Conservation (phyloP, 2,329 filamentous ascomycete genomes). For the Alternaria hordeiaustralica region DNA sequence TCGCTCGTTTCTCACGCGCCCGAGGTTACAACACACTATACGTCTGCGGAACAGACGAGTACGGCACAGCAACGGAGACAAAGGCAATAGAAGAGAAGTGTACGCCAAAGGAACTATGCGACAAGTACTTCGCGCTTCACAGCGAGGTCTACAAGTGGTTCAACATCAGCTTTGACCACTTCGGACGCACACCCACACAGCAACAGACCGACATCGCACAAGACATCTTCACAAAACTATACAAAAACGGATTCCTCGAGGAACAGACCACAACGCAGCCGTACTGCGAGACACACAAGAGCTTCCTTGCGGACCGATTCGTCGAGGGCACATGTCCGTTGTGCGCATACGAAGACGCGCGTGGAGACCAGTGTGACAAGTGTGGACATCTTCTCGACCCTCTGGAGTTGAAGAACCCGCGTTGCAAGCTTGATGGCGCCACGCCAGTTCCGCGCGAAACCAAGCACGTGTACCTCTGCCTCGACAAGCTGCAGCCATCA, state of each 20-base stretch:
- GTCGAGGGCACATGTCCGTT: constrained; percentile 81
- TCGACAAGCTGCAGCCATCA: constrained; percentile 81
- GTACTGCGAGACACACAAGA: constrained; percentile 76
- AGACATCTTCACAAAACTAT: constrained; percentile 85
- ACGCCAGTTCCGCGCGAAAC: constrained; percentile 81
- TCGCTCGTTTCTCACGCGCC: constrained; percentile 74
- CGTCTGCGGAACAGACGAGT: constrained; percentile 90
- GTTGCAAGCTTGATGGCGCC: constrained; percentile 88
- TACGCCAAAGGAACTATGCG: constrained; percentile 82
- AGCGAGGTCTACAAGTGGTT: constrained; percentile 96
- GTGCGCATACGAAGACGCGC: constrained; percentile 63
- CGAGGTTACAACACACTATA: constrained; percentile 81
- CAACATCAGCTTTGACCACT: constrained; percentile 91
- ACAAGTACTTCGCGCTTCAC: constrained; percentile 91
- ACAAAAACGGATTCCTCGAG: constrained; percentile 86
- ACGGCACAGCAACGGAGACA: constrained; percentile 94
- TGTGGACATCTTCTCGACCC: constrained; percentile 57
- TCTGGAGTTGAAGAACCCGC: constrained; percentile 62
- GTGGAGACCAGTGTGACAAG: constrained; percentile 63
- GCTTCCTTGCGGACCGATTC: constrained; percentile 63
- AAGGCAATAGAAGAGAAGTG: constrained; percentile 89
- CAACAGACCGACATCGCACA: constrained; percentile 94
- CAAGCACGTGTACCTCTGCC: constrained; percentile 86
- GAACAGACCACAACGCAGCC: constrained; percentile 88
- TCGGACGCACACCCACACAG: constrained; percentile 87